Evolutionary conservation across 306 rosid species (phyloP), one percentile per base, ranked within the genome.

Genomic region (Trifolium dubium): DNA sequence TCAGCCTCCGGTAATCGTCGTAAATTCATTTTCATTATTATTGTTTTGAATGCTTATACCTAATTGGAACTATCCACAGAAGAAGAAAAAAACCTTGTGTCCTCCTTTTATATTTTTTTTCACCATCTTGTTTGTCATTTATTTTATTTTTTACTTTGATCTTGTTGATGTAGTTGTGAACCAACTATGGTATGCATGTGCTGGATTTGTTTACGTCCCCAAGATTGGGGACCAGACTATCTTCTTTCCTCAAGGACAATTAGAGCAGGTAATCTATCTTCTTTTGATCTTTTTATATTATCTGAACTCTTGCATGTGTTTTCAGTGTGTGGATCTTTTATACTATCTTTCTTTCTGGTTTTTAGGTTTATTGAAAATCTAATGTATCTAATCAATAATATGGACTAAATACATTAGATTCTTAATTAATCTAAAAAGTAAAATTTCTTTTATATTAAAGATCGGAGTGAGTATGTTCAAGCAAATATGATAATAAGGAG

Each of bases 241-340:
- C 41, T 91, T 89, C 84, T 86, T 83, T 11, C 87, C 91, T 10
- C 97, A 91, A 49, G 95, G 97, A 31, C 92, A 91, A 50, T 51
- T 80, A 56, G 97, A 91, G 66, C 97, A 91, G 95, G 97, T 89
- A n/a, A n/a, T 77, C 1, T 5, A 34, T 78, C 73, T 77, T 39
- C 44, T 63, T 40, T 61, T 6, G 47, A 23, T 2, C 13, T 4
- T 58, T 39, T 19, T 46, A 17, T 13, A 35, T 6, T 23, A 15
- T 15, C 0, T 39, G 14, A 15, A 8, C 54, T 39, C 15, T 28
- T 50, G 32, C 31, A 17, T 53, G 59, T 60, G n/a, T 32, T 59
- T 3, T 60, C 1, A 0, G 5, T 58, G 39, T 28, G 3, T 1
- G 8, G 17, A 58, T 5, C 13, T 58, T 5, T 55, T 55, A 14